These are phyloP conservation scores for Knufia petricola DNA, from an alignment of 2,329 filamentous ascomycete genomes.

Conservation along the genomic window DNA sequence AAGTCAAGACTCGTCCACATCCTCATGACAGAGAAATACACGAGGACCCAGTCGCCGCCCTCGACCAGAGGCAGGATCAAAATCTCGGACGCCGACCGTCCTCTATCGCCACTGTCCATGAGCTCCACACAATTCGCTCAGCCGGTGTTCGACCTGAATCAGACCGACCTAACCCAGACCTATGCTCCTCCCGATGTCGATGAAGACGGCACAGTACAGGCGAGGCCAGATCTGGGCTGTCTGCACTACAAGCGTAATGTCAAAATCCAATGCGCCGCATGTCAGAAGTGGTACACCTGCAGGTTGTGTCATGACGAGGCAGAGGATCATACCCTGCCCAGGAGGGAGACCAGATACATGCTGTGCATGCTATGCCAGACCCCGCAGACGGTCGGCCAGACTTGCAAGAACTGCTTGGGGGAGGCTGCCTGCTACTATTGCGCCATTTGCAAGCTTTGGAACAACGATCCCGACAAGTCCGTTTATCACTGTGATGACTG, in stretches of 20 bases:
- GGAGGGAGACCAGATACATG: slow-evolving; percentile 86
- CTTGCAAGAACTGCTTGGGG: slow-evolving; percentile 66
- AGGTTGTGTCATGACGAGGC: slow-evolving; percentile 83
- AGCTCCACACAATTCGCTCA: slow-evolving; percentile 24
- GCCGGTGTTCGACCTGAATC: slow-evolving; percentile 31
- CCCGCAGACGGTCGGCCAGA: slow-evolving; percentile 70
- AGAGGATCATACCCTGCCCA: slow-evolving; percentile 69
- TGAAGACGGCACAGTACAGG: slow-evolving; percentile 41
- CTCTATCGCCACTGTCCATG: slow-evolving; percentile 28
- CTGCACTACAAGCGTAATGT: slow-evolving; percentile 92
- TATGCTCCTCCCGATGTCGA: slow-evolving; percentile 45
- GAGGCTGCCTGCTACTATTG: slow-evolving; percentile 86
- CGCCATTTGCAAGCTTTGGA: slow-evolving; percentile 90
- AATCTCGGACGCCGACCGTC: slow-evolving; percentile 16
- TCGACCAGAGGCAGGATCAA: background rate
- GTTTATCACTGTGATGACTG: slow-evolving; percentile 97
- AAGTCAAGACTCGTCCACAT: slow-evolving; percentile 66
- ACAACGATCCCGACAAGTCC: slow-evolving; percentile 78
- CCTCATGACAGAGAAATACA: slow-evolving; percentile 60
- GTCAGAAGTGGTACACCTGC: slow-evolving; percentile 87
- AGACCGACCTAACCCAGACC: slow-evolving; percentile 56
- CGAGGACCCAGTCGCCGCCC: slow-evolving; percentile 27
- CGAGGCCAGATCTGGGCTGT: slow-evolving; percentile 60
- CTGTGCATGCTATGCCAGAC: slow-evolving; percentile 90
- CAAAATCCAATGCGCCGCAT: slow-evolving; percentile 86